phyloP scores from a whole-genome alignment of 176 grass and related monocot genomes.

The Oryza coarctata region DNA sequence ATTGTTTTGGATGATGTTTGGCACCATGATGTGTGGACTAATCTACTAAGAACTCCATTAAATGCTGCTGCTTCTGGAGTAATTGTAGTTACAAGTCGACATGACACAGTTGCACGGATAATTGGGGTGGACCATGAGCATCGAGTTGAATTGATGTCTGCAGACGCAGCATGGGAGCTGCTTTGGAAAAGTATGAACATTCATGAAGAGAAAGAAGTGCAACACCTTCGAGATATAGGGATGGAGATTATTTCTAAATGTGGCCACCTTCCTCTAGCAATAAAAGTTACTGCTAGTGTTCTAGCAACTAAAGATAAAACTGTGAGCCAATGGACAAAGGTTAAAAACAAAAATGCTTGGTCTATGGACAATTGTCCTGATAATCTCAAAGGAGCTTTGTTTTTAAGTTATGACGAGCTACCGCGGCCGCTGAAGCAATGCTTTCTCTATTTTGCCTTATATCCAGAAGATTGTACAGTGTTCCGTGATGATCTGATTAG shows the following conservation, averaged over 20 bases:
- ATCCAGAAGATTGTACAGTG: neutral
- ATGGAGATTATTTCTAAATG: slow-evolving; percentile 41
- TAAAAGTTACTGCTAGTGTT: slow-evolving; percentile 24
- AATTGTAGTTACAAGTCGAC: slow-evolving; percentile 38
- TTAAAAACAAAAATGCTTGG: slow-evolving; percentile 35
- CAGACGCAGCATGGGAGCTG: slow-evolving; percentile 29
- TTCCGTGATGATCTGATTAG: neutral
- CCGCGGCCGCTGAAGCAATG: slow-evolving; percentile 32
- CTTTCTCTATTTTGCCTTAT: slow-evolving; percentile 42
- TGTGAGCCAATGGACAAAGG: slow-evolving; percentile 26
- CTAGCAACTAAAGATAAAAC: slow-evolving; percentile 8
- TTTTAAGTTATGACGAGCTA: slow-evolving; percentile 51
- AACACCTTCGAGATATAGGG: neutral
- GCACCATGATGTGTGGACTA: slow-evolving; percentile 17
- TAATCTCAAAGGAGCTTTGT: too few relatives aligned
- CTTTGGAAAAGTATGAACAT: slow-evolving; percentile 37
- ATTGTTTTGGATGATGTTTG: slow-evolving; percentile 53
- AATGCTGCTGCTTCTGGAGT: slow-evolving; percentile 6
- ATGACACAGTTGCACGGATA: slow-evolving; percentile 13
- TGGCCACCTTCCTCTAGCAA: slow-evolving; percentile 46
- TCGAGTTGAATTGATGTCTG: slow-evolving; percentile 36
- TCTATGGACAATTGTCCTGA: too few relatives aligned
- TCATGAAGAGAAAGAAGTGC: slow-evolving; percentile 19
- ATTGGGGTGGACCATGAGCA: slow-evolving; percentile 24
- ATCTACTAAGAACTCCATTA: slow-evolving; percentile 28